These are phyloP conservation scores for Fusarium avenaceum DNA, from an alignment of 2,329 filamentous ascomycete genomes.

Conservation along the genomic window DNA sequence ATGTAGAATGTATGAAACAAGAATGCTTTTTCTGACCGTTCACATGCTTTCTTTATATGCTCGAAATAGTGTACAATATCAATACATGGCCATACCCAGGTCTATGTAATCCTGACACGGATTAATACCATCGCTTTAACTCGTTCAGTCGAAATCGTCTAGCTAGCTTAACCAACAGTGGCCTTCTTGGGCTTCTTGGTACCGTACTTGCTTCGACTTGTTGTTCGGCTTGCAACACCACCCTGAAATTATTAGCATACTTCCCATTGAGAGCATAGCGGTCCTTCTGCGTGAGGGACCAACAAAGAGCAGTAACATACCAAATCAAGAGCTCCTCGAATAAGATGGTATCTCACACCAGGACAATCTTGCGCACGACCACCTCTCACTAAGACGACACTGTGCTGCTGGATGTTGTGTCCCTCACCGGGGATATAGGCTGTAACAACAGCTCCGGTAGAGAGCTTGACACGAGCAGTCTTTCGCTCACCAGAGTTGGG, in stretches of 20 bases:
- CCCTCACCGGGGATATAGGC: constrained; percentile 98
- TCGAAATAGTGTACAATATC: constrained; percentile 48
- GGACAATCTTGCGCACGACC: constrained; percentile 97
- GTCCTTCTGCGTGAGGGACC: too few relatives aligned
- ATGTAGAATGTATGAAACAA: constrained; percentile 50
- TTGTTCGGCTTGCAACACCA: constrained; percentile 87
- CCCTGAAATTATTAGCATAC: constrained; percentile 68
- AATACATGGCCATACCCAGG: constrained; percentile 43
- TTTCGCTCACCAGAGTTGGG: constrained; percentile 98
- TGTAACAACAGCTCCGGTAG: constrained; percentile 87
- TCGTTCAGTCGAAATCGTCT: constrained; percentile 1
- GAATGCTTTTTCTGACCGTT: constrained; percentile 41
- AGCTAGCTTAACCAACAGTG: constrained; percentile 59
- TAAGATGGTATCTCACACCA: constrained; percentile 95
- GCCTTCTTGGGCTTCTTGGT: constrained; percentile 98
- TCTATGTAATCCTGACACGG: constrained; percentile 31
- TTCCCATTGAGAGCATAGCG: too few relatives aligned
- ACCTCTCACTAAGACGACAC: constrained; percentile 94
- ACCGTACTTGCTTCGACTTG: constrained; percentile 94
- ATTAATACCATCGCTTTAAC: constrained; percentile 9
- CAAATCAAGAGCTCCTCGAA: constrained; percentile 92
- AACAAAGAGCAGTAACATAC: constrained; percentile 66
- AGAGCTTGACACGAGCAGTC: constrained; percentile 90
- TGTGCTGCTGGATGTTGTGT: constrained; percentile 99
- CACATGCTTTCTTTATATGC: constrained; percentile 31